A percentile compares a stretch with the other conserved stretches of the same genome.
These are phyloP conservation scores for Didymella sp. DNA, from an alignment of 2,329 filamentous ascomycete species.

Conservation along the genomic window DNA sequence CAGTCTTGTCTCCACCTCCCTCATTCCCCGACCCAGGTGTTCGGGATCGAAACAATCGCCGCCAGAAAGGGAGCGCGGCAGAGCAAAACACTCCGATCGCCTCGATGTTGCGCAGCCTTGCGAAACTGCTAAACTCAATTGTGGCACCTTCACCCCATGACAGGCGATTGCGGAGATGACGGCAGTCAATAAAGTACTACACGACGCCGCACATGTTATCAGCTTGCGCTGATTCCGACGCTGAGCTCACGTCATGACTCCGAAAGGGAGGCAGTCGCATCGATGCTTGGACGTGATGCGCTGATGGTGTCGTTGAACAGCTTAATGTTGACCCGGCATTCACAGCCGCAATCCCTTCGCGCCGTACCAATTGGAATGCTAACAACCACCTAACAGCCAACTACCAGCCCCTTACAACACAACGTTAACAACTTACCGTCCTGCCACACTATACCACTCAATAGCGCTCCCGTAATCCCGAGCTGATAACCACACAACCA, in stretches of 20 bases:
- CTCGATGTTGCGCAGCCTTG: constrained; percentile 13
- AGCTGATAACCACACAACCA: background rate
- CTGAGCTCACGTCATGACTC: constrained; percentile 12
- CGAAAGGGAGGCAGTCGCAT: background rate
- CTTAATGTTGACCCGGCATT: background rate
- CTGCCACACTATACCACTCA: background rate
- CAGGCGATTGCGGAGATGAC: constrained; percentile 11
- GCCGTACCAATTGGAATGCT: background rate
- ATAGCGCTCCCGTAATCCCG: background rate
- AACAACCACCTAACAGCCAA: background rate
- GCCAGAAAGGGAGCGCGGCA: constrained; percentile 12
- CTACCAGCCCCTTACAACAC: background rate
- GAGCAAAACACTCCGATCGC: constrained; percentile 11
- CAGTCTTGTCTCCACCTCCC: constrained; percentile 13
- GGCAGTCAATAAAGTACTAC: constrained; percentile 1
- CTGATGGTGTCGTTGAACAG: constrained; percentile 3
- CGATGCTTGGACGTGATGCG: background rate
- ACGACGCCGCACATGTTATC: background rate
- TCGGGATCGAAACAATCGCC: constrained; percentile 3
- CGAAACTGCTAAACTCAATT: constrained; percentile 4
- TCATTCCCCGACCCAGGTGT: constrained; percentile 15
- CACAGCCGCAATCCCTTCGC: constrained; percentile 1
- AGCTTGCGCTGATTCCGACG: constrained; percentile 4
- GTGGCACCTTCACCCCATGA: constrained; percentile 5
- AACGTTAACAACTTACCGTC: background rate